Conservation (phyloP, 1,284 basidiomycete genomes). For the Heterobasidion occidentale region DNA sequence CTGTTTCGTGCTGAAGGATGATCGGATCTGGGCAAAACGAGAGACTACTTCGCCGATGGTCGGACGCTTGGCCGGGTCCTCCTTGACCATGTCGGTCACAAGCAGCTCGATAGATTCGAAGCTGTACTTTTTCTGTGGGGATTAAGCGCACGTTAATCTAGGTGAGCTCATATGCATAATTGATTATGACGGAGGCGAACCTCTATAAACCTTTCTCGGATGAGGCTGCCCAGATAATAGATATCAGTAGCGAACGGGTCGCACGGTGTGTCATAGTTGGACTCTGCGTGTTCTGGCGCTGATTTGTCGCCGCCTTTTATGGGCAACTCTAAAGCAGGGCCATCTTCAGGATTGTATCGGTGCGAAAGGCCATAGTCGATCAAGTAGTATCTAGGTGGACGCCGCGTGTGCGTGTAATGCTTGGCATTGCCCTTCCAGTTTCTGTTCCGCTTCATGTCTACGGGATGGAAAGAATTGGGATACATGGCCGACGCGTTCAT, state of each 20-base stretch:
- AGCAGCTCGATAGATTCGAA: constrained; percentile 23
- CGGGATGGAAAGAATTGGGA: constrained; percentile 19
- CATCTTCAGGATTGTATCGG: background rate
- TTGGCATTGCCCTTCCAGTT: constrained; percentile 13
- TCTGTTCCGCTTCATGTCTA: background rate
- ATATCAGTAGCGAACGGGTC: constrained; percentile 18
- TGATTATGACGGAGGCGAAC: constrained; percentile 3
- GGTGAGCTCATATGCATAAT: no score
- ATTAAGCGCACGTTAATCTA: constrained; percentile 4
- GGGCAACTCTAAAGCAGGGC: constrained; percentile 1
- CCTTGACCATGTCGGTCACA: constrained; percentile 21
- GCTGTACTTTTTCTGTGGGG: constrained; percentile 9
- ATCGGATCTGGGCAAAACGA: constrained; percentile 14
- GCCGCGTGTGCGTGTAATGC: constrained; percentile 16
- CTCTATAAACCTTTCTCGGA: constrained; percentile 6
- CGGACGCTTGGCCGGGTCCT: constrained; percentile 20
- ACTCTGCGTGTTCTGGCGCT: constrained; percentile 4
- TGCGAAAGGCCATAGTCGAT: constrained; percentile 27
- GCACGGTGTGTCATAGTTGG: background rate
- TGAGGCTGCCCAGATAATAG: constrained; percentile 16
- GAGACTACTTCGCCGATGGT: constrained; percentile 18
- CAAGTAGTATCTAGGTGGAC: constrained; percentile 20
- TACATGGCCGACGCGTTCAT: constrained; percentile 23
- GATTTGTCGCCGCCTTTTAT: constrained; percentile 4
- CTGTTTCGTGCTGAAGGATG: constrained; percentile 10